These are phyloP conservation scores for Boletales sp. DNA, from an alignment of 768 basidiomycete genomes.

Conservation along the genomic window DNA sequence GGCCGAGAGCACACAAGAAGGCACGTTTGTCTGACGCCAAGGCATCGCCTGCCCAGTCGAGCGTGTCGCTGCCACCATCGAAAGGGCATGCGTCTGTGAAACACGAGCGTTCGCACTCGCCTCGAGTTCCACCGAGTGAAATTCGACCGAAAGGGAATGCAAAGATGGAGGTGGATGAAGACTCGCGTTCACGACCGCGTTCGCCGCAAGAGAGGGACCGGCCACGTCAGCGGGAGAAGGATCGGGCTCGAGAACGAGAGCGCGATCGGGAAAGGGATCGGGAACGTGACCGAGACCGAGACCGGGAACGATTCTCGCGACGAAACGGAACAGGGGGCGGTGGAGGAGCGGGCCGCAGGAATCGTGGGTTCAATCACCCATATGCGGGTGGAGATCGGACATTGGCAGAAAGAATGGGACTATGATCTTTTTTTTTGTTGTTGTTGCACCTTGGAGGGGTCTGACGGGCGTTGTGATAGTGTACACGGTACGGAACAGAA, in stretches of 20 bases:
- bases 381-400: slow-evolving; percentile 60
- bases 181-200: slow-evolving; percentile 39
- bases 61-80: slow-evolving; percentile 25
- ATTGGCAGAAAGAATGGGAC: slow-evolving; percentile 81
- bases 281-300: slow-evolving; percentile 33
- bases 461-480: slow-evolving; percentile 14
- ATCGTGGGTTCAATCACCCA: slow-evolving; percentile 34
- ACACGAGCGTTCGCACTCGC: slow-evolving; percentile 29
- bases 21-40: slow-evolving; percentile 61
- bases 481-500: slow-evolving; percentile 34
- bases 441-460: slow-evolving; percentile 20
- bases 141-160: slow-evolving; percentile 23
- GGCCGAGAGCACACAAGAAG: slow-evolving; percentile 78
- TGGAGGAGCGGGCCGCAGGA: slow-evolving; percentile 36
- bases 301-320: slow-evolving; percentile 37
- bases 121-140: slow-evolving; percentile 27
- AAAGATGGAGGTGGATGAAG: slow-evolving; percentile 61
- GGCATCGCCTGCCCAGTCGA: slow-evolving; percentile 33
- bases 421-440: slow-evolving; percentile 35
- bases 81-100: slow-evolving; percentile 20
- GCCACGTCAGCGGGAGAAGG: slow-evolving; percentile 36
- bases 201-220: slow-evolving; percentile 42
- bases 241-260: slow-evolving; percentile 34
- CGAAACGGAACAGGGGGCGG: slow-evolving; percentile 44
- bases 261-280: slow-evolving; percentile 33